Evolutionary conservation across 805 yeast genomes (phyloP), one percentile per base, ranked within the genome.

Genomic region (Limtongia smithiae): DNA sequence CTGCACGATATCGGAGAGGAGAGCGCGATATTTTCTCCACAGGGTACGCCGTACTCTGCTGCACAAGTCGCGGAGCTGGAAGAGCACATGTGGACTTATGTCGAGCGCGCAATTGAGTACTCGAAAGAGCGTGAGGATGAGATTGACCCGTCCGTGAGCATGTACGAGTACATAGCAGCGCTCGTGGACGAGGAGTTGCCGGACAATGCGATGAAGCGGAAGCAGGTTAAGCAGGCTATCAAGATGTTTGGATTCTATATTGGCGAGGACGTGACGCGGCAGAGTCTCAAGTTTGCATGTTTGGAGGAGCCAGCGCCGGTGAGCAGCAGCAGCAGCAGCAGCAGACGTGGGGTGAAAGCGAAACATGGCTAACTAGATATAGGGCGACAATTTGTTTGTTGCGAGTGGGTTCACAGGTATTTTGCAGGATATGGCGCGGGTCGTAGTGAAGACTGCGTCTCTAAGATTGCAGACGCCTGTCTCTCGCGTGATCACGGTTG

Each of bases 81-180:
- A 18, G 46, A 40, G 12, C 17, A 24, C 15, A 48, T 51, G 54
- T 57, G 59, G 59, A 40, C 41, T 11, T 51, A 51, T 28, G 51
- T 57, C 27, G 62, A 59, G 27, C 40, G 44, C 3, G 62, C 62
- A 14, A 59, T 59, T 12, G 43, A 42, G 15, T 59, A 56, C 37
- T 59, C 62, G n/a, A 20, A 44, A 18, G 35, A 22, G 39, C 31
- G 47, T 27, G 7, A 12, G 7, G 53, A 20, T 9, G 25, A 32
- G n/a, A 59, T 59, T 12, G 50, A 37, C 11, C 31, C 48, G 14
- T 21, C 24, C 15, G 25, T 36, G 34, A 48, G 51, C 33, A 28
- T 59, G 35, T 25, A 36, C 18, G 55, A 53, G 21, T 57, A 27
- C 31, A 52, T 48, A 14, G 25, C 25, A 18, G 20, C 17, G 5